Evolutionary conservation across 1,139 yeast genomes (phyloP).

Genomic region (Pichia sp.): DNA sequence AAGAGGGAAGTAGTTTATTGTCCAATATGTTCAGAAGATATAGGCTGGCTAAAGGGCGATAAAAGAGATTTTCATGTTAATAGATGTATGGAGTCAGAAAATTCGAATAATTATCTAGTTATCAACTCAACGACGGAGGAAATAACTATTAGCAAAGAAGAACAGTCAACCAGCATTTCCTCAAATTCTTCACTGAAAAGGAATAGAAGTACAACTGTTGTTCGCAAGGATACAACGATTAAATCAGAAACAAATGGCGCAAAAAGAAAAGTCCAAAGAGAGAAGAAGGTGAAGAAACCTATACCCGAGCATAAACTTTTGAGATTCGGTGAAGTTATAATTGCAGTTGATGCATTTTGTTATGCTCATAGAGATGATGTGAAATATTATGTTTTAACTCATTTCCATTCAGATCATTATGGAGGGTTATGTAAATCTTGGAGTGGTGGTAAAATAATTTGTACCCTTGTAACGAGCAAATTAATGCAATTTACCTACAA

Average conservation of each 20-base stretch:
- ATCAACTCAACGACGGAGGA: background rate
- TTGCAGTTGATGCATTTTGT: constrained; percentile 67
- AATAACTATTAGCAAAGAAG: no score
- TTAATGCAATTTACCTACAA: constrained; percentile 26
- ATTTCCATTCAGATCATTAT: constrained; percentile 91
- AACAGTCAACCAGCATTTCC: no score
- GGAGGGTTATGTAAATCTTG: constrained; percentile 77
- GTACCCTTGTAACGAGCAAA: constrained; percentile 61
- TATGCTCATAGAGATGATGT: constrained; percentile 42
- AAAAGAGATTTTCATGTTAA: constrained; percentile 55
- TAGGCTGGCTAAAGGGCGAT: constrained; percentile 33
- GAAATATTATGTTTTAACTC: constrained; percentile 55
- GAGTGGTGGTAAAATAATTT: constrained; percentile 59
- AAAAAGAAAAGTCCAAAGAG: constrained; percentile 22
- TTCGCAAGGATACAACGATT: background rate
- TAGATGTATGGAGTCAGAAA: constrained; percentile 34
- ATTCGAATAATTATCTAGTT: background rate
- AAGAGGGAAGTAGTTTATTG: constrained; percentile 29
- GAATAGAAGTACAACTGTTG: no score
- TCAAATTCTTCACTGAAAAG: no score
- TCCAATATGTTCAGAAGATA: constrained; percentile 41
- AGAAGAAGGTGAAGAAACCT: constrained; percentile 26
- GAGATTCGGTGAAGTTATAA: constrained; percentile 32
- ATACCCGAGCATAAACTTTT: constrained; percentile 49
- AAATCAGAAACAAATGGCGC: constrained; percentile 7